phyloP scores from a whole-genome alignment of 805 yeast species.

The Candida alai region DNA sequence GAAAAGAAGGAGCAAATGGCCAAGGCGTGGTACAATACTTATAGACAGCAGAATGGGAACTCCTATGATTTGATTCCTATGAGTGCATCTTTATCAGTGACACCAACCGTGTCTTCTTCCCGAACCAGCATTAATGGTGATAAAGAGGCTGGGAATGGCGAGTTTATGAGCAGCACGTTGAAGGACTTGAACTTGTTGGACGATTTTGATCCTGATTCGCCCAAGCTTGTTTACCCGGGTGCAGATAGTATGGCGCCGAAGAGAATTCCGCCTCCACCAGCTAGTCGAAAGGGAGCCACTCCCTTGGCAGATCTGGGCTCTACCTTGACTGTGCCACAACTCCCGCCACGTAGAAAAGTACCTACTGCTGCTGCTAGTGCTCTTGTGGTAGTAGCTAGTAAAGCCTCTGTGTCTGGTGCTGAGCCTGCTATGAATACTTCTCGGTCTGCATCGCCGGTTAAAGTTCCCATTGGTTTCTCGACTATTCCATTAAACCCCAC shows the following conservation, averaged over 20 bases:
- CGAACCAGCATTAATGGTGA: constrained; percentile 5
- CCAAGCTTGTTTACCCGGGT: too few species aligned
- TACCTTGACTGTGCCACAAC: not conserved
- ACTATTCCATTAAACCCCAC: constrained; percentile 38
- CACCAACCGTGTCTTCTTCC: constrained; percentile 9
- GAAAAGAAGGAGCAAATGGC: constrained; percentile 25
- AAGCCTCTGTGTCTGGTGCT: too few species aligned
- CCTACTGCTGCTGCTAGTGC: too few species aligned
- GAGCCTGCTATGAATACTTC: constrained; percentile 3
- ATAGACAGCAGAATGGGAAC: constrained; percentile 24
- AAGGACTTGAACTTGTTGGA: constrained; percentile 36
- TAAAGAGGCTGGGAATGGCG: constrained; percentile 1
- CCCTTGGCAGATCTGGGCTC: not conserved
- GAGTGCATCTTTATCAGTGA: constrained; percentile 2
- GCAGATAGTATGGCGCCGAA: too few species aligned
- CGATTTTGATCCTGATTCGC: constrained; percentile 19
- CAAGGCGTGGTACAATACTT: constrained; percentile 24
- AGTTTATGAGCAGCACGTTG: constrained; percentile 26
- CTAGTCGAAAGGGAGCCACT: constrained; percentile 12
- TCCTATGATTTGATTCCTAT: constrained; percentile 8
- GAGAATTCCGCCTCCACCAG: constrained; percentile 20
- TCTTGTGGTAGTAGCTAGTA: too few species aligned
- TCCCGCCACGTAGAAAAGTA: constrained; percentile 9
- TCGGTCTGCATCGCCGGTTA: constrained; percentile 13
- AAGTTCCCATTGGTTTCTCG: constrained; percentile 32